Base-by-base conservation (phyloP, 164 flowering plant species). In the Paratinospora sagittata region DNA sequence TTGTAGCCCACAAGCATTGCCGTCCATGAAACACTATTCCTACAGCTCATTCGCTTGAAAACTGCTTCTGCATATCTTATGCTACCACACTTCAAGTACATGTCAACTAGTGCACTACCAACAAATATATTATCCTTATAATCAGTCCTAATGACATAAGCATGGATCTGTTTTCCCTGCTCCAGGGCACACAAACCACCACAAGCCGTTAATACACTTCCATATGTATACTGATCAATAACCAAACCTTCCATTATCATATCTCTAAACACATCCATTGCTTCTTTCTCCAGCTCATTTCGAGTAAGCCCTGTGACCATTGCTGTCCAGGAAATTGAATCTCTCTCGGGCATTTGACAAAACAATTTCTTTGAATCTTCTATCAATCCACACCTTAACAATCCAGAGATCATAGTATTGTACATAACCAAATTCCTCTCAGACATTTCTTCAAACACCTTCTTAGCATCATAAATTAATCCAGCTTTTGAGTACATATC, bases 101-200 rank as follows among this genome's bases (percentile, higher is more conserved):
- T 86, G 74, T 93, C 98, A 67, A 90, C 84, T 65, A 93, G 89
- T 68, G 98, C 93, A 82, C 95, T 93, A 33, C 92, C 92, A 2
- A 86, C 97, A 78, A 83, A 86, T 13, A 91, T 68, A 76, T 86
- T 86, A 73, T 82, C 84, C 41, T 41, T 72, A 69, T 82, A 68
- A 71, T 78, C 76, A 3, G 86, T 87, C 76, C 88, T 85, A 21
- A 84, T 79, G 34, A 85, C 67, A 75, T 74, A 83, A 19, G 86
- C 86, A 81, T 89, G 97, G 75, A 87, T 81, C 75, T 89, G 90
- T 61, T 80, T 85, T 39, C 98, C 97, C 76, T 89, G 86, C 77
- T 75, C 70, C 73, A 84, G 66, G 34, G 87, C 89, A 69, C 64
- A 14, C 37, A 89, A 79, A 66, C 86, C 81, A 17, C 90, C 95